These are phyloP conservation scores for Aspergillus bertholletiae DNA, from an alignment of 495 filamentous ascomycete genomes.

Conservation along the genomic window DNA sequence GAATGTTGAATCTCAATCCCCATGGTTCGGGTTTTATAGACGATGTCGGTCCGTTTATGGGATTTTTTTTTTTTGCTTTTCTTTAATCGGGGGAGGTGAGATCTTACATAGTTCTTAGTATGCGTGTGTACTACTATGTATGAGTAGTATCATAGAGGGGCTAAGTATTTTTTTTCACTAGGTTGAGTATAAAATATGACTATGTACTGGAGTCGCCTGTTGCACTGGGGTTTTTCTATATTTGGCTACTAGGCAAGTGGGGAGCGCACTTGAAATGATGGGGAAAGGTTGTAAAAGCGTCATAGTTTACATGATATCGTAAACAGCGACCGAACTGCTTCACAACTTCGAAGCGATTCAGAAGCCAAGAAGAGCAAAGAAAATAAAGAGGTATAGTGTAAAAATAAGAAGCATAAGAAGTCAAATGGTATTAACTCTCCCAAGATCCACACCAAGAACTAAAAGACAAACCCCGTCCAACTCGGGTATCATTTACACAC, in stretches of 20 bases:
- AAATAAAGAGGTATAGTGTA: conserved; percentile 24
- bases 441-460: conserved; percentile 17
- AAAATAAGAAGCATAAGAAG: conserved; percentile 21
- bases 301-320: conserved; percentile 49
- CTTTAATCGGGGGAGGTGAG: no score
- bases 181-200: no score
- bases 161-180: no score
- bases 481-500: conserved; percentile 9
- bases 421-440: conserved; percentile 31
- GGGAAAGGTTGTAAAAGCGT: conserved; percentile 20
- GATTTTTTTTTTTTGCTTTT: no score
- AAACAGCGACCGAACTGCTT: conserved; percentile 42
- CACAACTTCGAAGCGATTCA: conserved; percentile 41
- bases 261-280: no score
- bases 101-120: no score
- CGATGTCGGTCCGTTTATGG: no score
- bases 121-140: no score
- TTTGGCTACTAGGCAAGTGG: conserved; percentile 13
- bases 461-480: conserved; percentile 15
- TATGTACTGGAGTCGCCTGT: no score
- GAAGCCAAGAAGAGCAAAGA: conserved; percentile 31
- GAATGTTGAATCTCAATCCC: no score
- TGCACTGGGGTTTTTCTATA: conserved; percentile 13
- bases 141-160: no score
- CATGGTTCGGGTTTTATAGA: no score